Percentiles rank a stretch among this genome's conserved stretches.
Conservation (phyloP, 306 rosid genomes). For the Crotalaria pallida region DNA sequence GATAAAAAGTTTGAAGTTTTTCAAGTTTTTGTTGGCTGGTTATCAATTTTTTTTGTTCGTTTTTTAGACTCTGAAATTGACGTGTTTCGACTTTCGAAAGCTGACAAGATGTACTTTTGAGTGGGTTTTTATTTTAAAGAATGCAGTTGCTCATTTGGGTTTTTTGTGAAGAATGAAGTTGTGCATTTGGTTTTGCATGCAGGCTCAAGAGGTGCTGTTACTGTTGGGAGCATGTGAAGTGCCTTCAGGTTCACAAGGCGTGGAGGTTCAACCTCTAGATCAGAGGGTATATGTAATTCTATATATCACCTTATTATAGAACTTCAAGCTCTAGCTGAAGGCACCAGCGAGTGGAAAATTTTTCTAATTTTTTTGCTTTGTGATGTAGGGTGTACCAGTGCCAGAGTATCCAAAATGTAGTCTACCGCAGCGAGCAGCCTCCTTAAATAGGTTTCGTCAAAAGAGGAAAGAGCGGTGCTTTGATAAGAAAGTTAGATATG, state of each 20-base stretch:
- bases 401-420: slow-evolving; percentile 52
- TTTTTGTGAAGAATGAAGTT: not conserved
- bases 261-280: slow-evolving; percentile 41
- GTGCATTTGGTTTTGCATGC: slow-evolving; percentile 3
- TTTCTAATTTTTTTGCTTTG: slow-evolving; percentile 1
- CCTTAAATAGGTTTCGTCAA: slow-evolving; percentile 79
- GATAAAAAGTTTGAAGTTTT: not conserved
- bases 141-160: not conserved
- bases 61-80: not conserved
- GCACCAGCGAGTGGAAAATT: not conserved
- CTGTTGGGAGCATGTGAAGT: slow-evolving; percentile 79
- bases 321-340: not conserved
- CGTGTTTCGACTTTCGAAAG: not conserved
- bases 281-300: slow-evolving; percentile 84
- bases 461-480: slow-evolving; percentile 89
- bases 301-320: not conserved
- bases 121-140: not conserved
- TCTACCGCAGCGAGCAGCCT: slow-evolving; percentile 83
- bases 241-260: slow-evolving; percentile 46
- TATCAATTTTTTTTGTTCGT: not conserved
- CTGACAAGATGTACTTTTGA: not conserved
- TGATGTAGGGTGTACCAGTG: slow-evolving; percentile 35
- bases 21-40: not conserved
- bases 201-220: slow-evolving; percentile 88
- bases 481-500: slow-evolving; percentile 91